A percentile compares a stretch with the other conserved stretches of the same genome.
Evolutionary conservation across 352 stramenopile genomes (phyloP).

Genomic region (Pythium aristosporum): DNA sequence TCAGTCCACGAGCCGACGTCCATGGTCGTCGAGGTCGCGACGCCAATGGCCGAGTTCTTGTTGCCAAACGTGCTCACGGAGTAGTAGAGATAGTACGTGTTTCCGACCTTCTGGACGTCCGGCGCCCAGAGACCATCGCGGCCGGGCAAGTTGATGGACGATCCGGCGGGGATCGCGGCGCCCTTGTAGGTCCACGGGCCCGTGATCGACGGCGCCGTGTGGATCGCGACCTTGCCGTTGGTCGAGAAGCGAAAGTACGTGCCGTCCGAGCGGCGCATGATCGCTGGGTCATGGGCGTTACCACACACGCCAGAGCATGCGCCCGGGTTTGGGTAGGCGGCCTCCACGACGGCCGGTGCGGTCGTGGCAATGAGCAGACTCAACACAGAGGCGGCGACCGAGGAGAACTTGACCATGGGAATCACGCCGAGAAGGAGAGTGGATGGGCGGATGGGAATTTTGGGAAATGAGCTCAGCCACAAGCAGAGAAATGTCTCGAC

Average conservation of each 20-base stretch:
- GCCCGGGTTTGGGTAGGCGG: slow-evolving; percentile 18
- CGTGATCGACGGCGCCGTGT: slow-evolving; percentile 38
- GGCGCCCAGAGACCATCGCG: slow-evolving; percentile 53
- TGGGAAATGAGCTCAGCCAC: too few species aligned
- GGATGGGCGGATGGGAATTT: background rate
- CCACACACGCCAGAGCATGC: slow-evolving; percentile 20
- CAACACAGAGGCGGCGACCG: background rate
- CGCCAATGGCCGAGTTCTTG: slow-evolving; percentile 46
- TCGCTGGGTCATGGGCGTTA: slow-evolving; percentile 51
- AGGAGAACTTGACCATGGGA: slow-evolving; percentile 16
- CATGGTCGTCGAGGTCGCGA: slow-evolving; percentile 46
- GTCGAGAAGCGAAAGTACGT: slow-evolving; percentile 63
- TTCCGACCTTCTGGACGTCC: slow-evolving; percentile 43
- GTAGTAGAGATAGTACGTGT: slow-evolving; percentile 62
- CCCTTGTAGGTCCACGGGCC: slow-evolving; percentile 49
- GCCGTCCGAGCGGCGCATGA: slow-evolving; percentile 44
- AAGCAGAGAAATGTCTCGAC: too few species aligned
- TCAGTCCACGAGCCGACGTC: slow-evolving; percentile 41
- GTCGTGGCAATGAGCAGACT: background rate
- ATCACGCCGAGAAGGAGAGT: background rate
- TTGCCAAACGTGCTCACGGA: slow-evolving; percentile 48
- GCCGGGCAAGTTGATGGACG: slow-evolving; percentile 43
- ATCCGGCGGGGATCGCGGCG: slow-evolving; percentile 37
- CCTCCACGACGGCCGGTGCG: background rate
- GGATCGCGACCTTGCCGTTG: slow-evolving; percentile 48